These are phyloP conservation scores for Elsinoe necatrix DNA, from an alignment of 2,329 filamentous ascomycete genomes.

Conservation along the genomic window DNA sequence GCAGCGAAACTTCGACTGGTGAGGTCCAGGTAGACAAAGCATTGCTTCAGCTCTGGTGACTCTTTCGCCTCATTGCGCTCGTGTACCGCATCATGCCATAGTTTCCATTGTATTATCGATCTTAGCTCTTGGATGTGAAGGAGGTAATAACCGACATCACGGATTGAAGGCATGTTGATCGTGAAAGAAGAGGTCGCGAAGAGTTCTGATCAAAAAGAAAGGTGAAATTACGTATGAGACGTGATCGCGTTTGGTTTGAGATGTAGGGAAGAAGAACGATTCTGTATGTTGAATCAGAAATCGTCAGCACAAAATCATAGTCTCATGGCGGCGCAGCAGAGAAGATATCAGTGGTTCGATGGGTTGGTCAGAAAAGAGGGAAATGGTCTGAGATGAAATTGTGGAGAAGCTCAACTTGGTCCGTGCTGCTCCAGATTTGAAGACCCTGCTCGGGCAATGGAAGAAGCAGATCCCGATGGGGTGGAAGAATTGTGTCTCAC, in stretches of 20 bases:
- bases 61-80: slow-evolving; percentile 70
- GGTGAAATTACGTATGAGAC: background rate
- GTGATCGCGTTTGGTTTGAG: background rate
- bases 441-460: background rate
- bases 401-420: slow-evolving; percentile 10
- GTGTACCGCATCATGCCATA: slow-evolving; percentile 94
- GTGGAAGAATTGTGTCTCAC: slow-evolving; percentile 6
- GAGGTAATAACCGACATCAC: slow-evolving; percentile 27
- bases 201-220: background rate
- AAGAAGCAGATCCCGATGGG: slow-evolving; percentile 10
- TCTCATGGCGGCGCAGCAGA: slow-evolving; percentile 10
- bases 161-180: slow-evolving; percentile 18
- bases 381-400: slow-evolving; percentile 14
- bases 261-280: background rate
- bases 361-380: background rate
- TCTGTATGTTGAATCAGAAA: slow-evolving; percentile 12
- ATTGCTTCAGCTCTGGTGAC: slow-evolving; percentile 62
- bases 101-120: slow-evolving; percentile 48
- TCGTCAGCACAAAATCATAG: background rate
- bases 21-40: slow-evolving; percentile 75
- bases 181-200: background rate
- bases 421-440: slow-evolving; percentile 3
- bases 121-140: slow-evolving; percentile 30
- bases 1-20: slow-evolving; percentile 89
- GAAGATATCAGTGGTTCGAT: background rate